Conservation (phyloP, 1,139 yeast species). For the Magnusiomyces ingens region DNA sequence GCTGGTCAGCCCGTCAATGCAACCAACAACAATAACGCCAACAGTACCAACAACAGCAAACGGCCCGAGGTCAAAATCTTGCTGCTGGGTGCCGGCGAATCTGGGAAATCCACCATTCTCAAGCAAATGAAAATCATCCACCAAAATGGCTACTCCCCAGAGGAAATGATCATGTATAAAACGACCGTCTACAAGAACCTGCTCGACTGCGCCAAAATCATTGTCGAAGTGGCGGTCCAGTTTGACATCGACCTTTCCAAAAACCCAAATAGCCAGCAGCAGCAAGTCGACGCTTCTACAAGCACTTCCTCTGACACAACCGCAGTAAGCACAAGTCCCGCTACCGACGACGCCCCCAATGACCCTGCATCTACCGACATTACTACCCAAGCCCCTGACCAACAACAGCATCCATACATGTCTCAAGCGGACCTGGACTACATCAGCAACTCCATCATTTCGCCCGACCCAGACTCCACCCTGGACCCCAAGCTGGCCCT, state of each 20-base stretch:
- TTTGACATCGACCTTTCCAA: conserved; percentile 17
- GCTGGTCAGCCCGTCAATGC: not conserved
- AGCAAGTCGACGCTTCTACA: not conserved
- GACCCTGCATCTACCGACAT: not conserved
- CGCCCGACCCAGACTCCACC: conserved; percentile 28
- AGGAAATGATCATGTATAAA: conserved; percentile 55
- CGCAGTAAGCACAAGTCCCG: not conserved
- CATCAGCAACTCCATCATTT: conserved; percentile 23
- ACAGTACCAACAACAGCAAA: not conserved
- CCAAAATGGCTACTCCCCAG: conserved; percentile 58
- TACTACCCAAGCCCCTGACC: not conserved
- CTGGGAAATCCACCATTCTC: conserved; percentile 68
- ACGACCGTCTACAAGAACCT: conserved; percentile 63
- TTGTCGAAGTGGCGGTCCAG: conserved; percentile 47
- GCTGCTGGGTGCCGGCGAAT: conserved; percentile 66
- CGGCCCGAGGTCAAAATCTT: conserved; percentile 48
- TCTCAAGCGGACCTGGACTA: conserved; percentile 22
- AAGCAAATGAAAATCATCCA: conserved; percentile 74
- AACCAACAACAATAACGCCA: not conserved
- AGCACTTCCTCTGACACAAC: not conserved
- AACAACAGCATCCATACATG: conserved; percentile 6
- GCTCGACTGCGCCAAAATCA: conserved; percentile 54
- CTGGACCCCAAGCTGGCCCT: conserved; percentile 26
- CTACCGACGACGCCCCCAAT: not conserved
- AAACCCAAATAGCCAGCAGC: not conserved